Evolutionary conservation across 1,284 basidiomycete genomes (phyloP), one percentile per base, ranked within the genome.

Genomic region (Phlebopus sp.): DNA sequence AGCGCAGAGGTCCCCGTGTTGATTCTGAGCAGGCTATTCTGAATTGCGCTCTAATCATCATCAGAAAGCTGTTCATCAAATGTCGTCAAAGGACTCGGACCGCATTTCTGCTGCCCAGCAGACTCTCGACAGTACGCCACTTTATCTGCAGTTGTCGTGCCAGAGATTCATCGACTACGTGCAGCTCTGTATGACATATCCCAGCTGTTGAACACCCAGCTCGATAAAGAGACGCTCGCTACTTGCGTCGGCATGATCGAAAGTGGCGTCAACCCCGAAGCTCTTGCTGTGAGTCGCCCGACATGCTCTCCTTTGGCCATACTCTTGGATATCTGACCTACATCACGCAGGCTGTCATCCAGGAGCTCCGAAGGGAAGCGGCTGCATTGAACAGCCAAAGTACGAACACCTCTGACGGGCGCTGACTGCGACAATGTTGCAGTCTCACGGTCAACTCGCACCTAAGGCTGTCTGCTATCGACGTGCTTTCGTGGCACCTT

Each of bases 221-320:
- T 93, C 23, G 87, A 91, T 68, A 85, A 84, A 54, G 86, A 90
- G 58, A 90, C 88, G 2, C 77, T 93, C 13, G 85, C 84, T 19
- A 90, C 84, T 6, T 92, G 90, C 61, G 79, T 92, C 14, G 78
- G 81, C 49, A 81, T 93, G 79, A 88, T 93, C 59, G 90, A 93
- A 64, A 83, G 80, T 54, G 90, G 90, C 5, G 86, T 87, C 35
- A 91, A 90, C 59, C 86, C 90, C 4, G 89, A 92, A 59, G 90
- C 90, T 2, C 73, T 93, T 42, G 90, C 90, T 56, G 90, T 92
- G 61, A 53, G 84, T 77, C 25, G 4, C 19, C 9, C 15, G 21
- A 14, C 8, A 21, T 9, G 32, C n/a, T 49, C 39, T 35, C 9
- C 14, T 27, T 31, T 29, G 21, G 13, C 27, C 14, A 15, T 29